phyloP scores from a whole-genome alignment of 495 filamentous ascomycete genomes.

The Parathielavia hyrcaniae region DNA sequence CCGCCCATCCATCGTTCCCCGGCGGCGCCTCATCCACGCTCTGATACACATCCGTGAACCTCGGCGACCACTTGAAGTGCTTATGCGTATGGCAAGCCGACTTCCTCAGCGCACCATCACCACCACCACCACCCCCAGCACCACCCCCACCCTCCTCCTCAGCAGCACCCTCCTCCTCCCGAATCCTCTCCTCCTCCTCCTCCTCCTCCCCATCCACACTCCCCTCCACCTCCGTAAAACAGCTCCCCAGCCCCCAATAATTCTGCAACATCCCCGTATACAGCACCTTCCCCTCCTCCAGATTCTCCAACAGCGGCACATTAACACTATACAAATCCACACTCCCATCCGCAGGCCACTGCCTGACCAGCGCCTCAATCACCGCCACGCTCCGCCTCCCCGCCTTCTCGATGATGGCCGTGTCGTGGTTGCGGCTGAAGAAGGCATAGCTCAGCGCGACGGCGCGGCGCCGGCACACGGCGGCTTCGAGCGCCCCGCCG shows the following conservation, averaged over 20 bases:
- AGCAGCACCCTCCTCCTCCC: conserved; percentile 51
- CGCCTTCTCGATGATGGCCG: conserved; percentile 67
- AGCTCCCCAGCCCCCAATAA: conserved; percentile 70
- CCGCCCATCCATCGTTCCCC: conserved; percentile 92
- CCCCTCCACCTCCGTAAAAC: conserved; percentile 69
- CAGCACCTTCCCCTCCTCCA: conserved; percentile 61
- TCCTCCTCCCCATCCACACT: conserved; percentile 53
- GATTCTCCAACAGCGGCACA: conserved; percentile 66
- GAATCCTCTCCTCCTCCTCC: conserved; percentile 62
- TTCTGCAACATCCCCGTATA: conserved; percentile 85
- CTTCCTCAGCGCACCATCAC: conserved; percentile 20
- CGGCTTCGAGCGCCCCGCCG: conserved; percentile 86
- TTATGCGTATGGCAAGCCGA: conserved; percentile 55
- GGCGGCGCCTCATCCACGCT: conserved; percentile 72
- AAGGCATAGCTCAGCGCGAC: conserved; percentile 88
- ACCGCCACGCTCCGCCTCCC: conserved; percentile 61
- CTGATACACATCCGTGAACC: conserved; percentile 75
- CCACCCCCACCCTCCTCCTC: conserved; percentile 28
- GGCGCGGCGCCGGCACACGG: conserved; percentile 67
- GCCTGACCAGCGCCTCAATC: conserved; percentile 66
- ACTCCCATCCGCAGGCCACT: conserved; percentile 59
- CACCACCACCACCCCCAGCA: conserved; percentile 14
- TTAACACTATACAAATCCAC: conserved; percentile 86
- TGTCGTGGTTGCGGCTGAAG: conserved; percentile 71
- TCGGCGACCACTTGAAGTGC: conserved; percentile 91